These are phyloP conservation scores for Gastrodia elata DNA, from an alignment of 106 monocot species.

Conservation along the genomic window DNA sequence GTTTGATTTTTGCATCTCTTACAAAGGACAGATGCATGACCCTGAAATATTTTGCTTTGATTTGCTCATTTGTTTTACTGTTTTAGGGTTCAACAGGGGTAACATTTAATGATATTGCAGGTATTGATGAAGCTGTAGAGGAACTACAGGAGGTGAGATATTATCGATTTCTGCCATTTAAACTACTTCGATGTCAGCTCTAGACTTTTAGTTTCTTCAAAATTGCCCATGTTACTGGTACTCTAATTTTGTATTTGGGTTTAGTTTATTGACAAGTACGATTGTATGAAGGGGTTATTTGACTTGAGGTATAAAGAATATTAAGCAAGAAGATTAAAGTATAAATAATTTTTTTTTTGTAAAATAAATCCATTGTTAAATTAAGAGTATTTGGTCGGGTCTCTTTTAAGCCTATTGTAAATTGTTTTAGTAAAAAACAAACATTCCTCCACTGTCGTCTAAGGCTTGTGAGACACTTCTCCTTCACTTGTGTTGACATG, in stretches of 20 bases:
- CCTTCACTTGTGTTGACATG: too few species aligned
- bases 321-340: too few species aligned
- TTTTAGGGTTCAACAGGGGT: slow-evolving; percentile 76
- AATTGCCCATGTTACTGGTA: neutral
- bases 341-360: too few species aligned
- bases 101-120: slow-evolving; percentile 72
- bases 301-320: too few species aligned
- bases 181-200: neutral
- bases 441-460: too few species aligned
- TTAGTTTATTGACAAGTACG: neutral
- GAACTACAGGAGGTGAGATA: slow-evolving; percentile 69
- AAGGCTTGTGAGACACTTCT: too few species aligned
- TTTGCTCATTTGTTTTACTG: neutral
- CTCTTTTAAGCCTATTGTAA: too few species aligned
- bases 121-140: slow-evolving; percentile 89
- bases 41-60: slow-evolving; percentile 11
- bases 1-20: neutral
- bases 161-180: neutral
- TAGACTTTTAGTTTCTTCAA: slow-evolving; percentile 2
- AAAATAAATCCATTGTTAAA: too few species aligned
- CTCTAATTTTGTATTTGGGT: neutral
- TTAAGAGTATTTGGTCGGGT: too few species aligned
- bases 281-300: too few species aligned
- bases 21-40: neutral
- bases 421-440: too few species aligned